Conservation (phyloP, 345 rosid species). For the Erysimum cheiranthoides region DNA sequence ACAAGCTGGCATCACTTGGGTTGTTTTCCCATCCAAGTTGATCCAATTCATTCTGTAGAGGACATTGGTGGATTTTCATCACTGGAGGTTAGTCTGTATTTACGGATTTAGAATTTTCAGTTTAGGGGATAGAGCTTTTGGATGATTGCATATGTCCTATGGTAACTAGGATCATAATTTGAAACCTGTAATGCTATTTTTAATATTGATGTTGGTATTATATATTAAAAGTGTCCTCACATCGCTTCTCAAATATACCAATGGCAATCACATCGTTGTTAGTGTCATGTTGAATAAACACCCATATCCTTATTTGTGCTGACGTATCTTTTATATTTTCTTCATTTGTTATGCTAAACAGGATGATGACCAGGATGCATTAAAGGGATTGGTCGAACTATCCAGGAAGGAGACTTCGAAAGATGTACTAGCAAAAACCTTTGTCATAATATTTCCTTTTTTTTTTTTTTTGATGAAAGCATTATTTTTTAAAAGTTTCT, state of each 20-base stretch:
- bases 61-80: conserved; percentile 65
- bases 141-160: conserved; percentile 27
- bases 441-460: not conserved
- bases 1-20: conserved; percentile 78
- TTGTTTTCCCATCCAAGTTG: conserved; percentile 54
- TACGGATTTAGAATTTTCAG: not conserved
- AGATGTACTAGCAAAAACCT: conserved; percentile 43
- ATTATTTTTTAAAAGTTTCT: not conserved
- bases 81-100: conserved; percentile 58
- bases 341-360: conserved; percentile 37
- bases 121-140: conserved; percentile 4
- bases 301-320: conserved; percentile 19
- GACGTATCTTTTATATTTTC: conserved; percentile 7
- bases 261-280: not conserved
- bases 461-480: not conserved
- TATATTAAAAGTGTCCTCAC: not conserved
- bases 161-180: conserved; percentile 9
- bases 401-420: conserved; percentile 41
- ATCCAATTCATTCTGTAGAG: conserved; percentile 46
- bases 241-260: conserved; percentile 1
- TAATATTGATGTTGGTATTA: conserved; percentile 14
- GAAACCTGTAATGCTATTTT: not conserved
- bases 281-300: conserved; percentile 20
- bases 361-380: conserved; percentile 68
- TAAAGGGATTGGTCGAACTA: conserved; percentile 54